Evolutionary conservation across 768 basidiomycete species (phyloP).

Genomic region (Termitomyces sp.): DNA sequence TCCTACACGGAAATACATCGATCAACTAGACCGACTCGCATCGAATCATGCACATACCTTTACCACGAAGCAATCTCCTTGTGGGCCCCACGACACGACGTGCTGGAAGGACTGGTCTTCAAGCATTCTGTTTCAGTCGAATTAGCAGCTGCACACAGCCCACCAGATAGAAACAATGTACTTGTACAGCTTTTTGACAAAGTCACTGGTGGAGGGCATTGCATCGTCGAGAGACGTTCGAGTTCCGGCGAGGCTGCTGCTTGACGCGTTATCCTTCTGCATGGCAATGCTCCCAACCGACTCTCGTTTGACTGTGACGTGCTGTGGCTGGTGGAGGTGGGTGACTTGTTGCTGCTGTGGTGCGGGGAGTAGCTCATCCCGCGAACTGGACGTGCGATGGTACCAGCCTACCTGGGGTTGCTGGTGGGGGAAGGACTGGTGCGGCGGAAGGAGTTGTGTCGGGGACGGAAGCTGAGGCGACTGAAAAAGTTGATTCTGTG

Average conservation of each 20-base stretch:
- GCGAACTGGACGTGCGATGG: constrained; percentile 27
- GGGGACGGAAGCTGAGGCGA: background rate
- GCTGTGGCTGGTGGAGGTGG: constrained; percentile 17
- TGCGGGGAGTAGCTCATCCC: constrained; percentile 31
- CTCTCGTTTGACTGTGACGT: constrained; percentile 21
- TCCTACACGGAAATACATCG: constrained; percentile 33
- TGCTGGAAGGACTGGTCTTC: constrained; percentile 69
- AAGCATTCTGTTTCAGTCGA: constrained; percentile 61
- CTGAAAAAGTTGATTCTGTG: background rate
- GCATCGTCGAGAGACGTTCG: constrained; percentile 48
- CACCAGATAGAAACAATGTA: constrained; percentile 26
- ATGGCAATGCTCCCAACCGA: background rate
- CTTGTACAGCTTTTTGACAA: constrained; percentile 95
- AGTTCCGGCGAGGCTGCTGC: background rate
- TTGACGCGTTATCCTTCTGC: constrained; percentile 3
- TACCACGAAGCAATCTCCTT: constrained; percentile 87
- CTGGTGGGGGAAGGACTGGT: background rate
- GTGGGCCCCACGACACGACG: constrained; percentile 79
- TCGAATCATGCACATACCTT: constrained; percentile 38
- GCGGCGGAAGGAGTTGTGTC: background rate
- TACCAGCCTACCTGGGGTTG: background rate
- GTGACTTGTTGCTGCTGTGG: background rate
- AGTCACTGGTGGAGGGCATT: constrained; percentile 88
- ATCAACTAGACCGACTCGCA: background rate
- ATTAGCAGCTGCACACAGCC: background rate